phyloP scores from a whole-genome alignment of 1,139 yeast species.

The Kodamaea alishanica region DNA sequence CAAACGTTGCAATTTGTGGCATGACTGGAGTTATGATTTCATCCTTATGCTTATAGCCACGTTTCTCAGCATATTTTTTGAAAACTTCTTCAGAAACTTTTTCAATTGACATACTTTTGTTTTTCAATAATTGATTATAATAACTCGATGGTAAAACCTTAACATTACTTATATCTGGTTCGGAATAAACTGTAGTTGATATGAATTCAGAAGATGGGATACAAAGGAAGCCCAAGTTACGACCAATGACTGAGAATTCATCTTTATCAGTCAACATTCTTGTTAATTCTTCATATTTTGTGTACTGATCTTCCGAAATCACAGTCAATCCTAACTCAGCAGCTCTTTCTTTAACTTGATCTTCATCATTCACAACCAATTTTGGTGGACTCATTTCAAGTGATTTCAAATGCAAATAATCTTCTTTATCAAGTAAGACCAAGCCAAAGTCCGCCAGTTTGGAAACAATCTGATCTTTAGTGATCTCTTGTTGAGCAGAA shows the following conservation, averaged over 20 bases:
- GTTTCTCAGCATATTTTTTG: constrained; percentile 42
- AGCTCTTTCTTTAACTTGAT: constrained; percentile 18
- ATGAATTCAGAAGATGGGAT: constrained; percentile 55
- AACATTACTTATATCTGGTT: constrained; percentile 54
- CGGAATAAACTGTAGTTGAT: constrained; percentile 55
- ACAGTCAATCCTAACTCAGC: constrained; percentile 37
- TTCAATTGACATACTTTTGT: constrained; percentile 42
- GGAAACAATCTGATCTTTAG: constrained; percentile 24
- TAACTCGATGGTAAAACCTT: constrained; percentile 63
- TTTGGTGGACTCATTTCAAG: constrained; percentile 12
- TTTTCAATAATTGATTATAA: constrained; percentile 52
- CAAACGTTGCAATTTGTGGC: constrained; percentile 11
- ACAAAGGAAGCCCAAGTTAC: constrained; percentile 44
- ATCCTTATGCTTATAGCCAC: constrained; percentile 41
- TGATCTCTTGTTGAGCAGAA: constrained; percentile 14
- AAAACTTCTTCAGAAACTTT: constrained; percentile 46
- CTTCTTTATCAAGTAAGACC: constrained; percentile 26
- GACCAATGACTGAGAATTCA: constrained; percentile 32
- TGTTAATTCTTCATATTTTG: constrained; percentile 19
- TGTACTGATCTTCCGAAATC: constrained; percentile 37
- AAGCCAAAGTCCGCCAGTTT: constrained; percentile 43
- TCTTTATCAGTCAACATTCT: constrained; percentile 15
- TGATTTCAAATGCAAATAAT: constrained; percentile 28
- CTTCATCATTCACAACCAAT: constrained; percentile 13
- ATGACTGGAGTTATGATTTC: constrained; percentile 18